phyloP scores from a whole-genome alignment of 371 early-diverging fungal species.

The Umbelopsis sp. region DNA sequence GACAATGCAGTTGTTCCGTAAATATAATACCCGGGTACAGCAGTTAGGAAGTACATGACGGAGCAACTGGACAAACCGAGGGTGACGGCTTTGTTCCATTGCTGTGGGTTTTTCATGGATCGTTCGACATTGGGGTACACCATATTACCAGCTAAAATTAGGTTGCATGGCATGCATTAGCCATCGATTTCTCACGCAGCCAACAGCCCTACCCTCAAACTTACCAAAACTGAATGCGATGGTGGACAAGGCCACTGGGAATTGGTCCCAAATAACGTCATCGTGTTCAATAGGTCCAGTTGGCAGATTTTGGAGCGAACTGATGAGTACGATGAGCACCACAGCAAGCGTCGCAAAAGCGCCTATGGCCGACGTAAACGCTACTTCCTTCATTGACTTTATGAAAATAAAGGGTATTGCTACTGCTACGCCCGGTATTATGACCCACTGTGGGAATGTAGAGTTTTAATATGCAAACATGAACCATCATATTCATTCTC shows the following conservation, averaged over 20 bases:
- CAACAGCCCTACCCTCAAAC: background rate
- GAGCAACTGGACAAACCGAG: slow-evolving; percentile 62
- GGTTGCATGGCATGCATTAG: background rate
- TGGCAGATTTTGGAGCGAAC: slow-evolving; percentile 28
- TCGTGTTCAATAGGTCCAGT: slow-evolving; percentile 30
- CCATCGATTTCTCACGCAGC: background rate
- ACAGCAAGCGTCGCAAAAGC: slow-evolving; percentile 46
- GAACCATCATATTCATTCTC: background rate
- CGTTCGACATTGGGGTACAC: slow-evolving; percentile 65
- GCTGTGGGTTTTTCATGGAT: slow-evolving; percentile 70
- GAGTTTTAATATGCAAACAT: slow-evolving; percentile 19
- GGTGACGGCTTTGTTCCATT: slow-evolving; percentile 64
- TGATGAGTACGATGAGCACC: slow-evolving; percentile 42
- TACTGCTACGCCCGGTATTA: slow-evolving; percentile 64
- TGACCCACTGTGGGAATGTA: slow-evolving; percentile 55
- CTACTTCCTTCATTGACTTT: slow-evolving; percentile 78
- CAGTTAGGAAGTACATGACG: slow-evolving; percentile 68
- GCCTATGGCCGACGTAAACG: slow-evolving; percentile 48
- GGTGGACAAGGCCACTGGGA: slow-evolving; percentile 66
- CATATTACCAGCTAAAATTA: slow-evolving; percentile 18
- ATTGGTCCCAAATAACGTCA: slow-evolving; percentile 49
- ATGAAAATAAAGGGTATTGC: slow-evolving; percentile 71
- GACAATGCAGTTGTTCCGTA: slow-evolving; percentile 68
- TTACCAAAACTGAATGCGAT: slow-evolving; percentile 63
- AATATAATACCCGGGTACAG: slow-evolving; percentile 69